Evolutionary conservation across 306 rosid genomes (phyloP), one percentile per base, ranked within the genome.

Genomic region (Lupinus albus): DNA sequence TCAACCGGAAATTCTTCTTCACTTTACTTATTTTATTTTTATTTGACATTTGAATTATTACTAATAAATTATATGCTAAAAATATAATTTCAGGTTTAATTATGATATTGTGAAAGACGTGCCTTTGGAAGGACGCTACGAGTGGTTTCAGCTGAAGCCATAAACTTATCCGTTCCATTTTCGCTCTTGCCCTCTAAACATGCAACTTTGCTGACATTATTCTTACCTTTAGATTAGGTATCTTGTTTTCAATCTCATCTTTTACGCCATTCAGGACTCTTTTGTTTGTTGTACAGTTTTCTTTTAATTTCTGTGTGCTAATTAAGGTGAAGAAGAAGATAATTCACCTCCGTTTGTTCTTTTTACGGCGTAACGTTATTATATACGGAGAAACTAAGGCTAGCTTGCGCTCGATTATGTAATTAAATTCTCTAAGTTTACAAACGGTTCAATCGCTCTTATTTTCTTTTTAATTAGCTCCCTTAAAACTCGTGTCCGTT

Each of bases 61-160:
- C 3, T 25, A 25, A 25, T 25, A 3, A 16, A 38, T 11, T 14
- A 54, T 66, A 25, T 25, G 30, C 0, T 4, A 32, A 4, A 32
- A 33, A 52, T 38, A 44, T 44, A 0, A 12, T 75, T 72, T 52
- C 87, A 93, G 99, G 85, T 93, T 90, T 42, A 93, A 93, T 53
- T 93, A 73, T 82, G 96, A 93, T 52, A 44, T 93, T 35, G 84
- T 42, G 17, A 87, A 82, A 80, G 99, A 93, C 18, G 67, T 66
- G 64, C 92, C 99, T 0, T 61, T 84, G 79, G 92, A 93, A 83
- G 99, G 99, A 71, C 96, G 91, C 36, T 88, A 80, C 80, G 90
- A 93, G 71, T 93, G 99, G 99, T 76, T 81, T 77, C 73, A 80
- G 72, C 41, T 89, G 76, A 83, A 85, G 85, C 96, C 88, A 55